phyloP scores from a whole-genome alignment of 495 filamentous ascomycete genomes.

The Cudoniella acicularis region DNA sequence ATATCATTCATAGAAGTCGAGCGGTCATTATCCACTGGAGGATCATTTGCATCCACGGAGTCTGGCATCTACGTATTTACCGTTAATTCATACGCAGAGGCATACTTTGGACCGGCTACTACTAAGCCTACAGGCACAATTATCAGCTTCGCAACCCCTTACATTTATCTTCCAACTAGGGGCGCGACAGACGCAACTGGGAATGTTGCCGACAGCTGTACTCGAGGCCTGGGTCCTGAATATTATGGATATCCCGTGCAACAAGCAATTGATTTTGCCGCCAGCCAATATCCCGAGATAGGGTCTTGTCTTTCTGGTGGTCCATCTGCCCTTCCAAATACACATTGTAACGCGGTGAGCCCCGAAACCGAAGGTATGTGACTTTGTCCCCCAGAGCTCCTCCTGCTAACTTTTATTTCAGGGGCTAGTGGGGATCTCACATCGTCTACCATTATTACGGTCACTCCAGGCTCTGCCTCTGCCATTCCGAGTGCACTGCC shows the following conservation, averaged over 20 bases:
- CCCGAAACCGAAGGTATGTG: background rate
- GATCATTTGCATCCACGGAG: background rate
- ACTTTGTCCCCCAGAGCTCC: background rate
- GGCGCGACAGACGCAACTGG: background rate
- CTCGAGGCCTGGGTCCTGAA: background rate
- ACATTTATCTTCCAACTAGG: background rate
- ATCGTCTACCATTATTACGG: background rate
- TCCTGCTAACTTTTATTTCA: background rate
- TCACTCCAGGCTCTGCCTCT: background rate
- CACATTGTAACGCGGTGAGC: background rate
- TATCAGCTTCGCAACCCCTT: background rate
- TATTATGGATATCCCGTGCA: conserved; percentile 2
- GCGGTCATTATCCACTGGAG: background rate
- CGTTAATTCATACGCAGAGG: background rate
- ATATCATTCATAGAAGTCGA: background rate
- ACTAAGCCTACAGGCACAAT: background rate
- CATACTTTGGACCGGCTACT: background rate
- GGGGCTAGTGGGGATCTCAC: background rate
- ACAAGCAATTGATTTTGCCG: background rate
- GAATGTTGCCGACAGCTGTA: background rate
- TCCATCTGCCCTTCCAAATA: background rate
- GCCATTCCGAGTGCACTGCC: background rate
- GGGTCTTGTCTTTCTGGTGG: background rate
- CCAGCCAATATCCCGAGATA: background rate
- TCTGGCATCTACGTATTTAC: background rate